Evolutionary conservation across 1,139 yeast species (phyloP).

Genomic region (Saccharomyces hybrid): DNA sequence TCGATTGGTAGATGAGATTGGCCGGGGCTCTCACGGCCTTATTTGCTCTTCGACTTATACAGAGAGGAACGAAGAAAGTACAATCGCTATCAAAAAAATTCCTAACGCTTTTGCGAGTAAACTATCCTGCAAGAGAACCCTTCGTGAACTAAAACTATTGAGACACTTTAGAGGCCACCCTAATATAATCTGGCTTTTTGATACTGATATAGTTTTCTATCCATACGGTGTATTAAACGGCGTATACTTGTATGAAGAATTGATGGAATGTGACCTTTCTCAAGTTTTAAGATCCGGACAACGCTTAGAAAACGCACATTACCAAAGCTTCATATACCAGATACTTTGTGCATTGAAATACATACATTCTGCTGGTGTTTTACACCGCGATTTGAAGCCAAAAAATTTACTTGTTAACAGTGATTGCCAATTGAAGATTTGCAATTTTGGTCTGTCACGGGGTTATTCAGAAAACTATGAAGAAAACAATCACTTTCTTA

Average conservation of each 20-base stretch:
- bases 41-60: background rate
- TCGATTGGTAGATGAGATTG: background rate
- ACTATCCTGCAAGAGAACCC: constrained; percentile 77
- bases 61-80: background rate
- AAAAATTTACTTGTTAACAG: constrained; percentile 88
- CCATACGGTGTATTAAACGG: constrained; percentile 65
- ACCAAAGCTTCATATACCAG: constrained; percentile 84
- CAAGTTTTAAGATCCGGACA: constrained; percentile 90
- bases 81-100: background rate
- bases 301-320: constrained; percentile 86
- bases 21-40: background rate
- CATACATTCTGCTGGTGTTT: constrained; percentile 88
- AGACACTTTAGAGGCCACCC: constrained; percentile 88
- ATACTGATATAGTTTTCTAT: constrained; percentile 63
- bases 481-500: constrained; percentile 79
- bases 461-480: constrained; percentile 80
- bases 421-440: constrained; percentile 87
- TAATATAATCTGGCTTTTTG: constrained; percentile 86
- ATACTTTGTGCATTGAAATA: constrained; percentile 84
- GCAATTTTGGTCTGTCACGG: constrained; percentile 92
- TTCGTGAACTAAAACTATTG: constrained; percentile 75
- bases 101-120: background rate
- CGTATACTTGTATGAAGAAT: constrained; percentile 79
- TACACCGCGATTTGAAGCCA: constrained; percentile 89
- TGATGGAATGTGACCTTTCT: constrained; percentile 97